A percentile compares a stretch with the other conserved stretches of the same genome.
Conservation (phyloP, 257 asterid species). For the Nicotiana paniculata region DNA sequence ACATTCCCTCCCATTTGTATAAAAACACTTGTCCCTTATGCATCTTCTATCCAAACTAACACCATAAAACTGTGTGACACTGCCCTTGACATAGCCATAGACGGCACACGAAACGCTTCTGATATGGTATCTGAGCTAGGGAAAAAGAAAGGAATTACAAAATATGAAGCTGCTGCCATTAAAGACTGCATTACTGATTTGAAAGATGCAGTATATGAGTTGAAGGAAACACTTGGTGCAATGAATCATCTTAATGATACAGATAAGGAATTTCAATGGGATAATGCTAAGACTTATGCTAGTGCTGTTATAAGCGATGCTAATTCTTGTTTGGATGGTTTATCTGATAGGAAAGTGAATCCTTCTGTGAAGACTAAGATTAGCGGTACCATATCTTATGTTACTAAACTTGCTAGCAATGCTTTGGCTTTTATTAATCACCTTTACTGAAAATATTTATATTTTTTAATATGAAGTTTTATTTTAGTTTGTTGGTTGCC, state of each 20-base stretch:
- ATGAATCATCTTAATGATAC: constrained; percentile 34
- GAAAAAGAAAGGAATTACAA: constrained; percentile 21
- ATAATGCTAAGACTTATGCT: constrained; percentile 65
- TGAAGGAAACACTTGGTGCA: constrained; percentile 42
- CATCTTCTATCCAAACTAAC: constrained; percentile 35
- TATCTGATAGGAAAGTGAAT: constrained; percentile 27
- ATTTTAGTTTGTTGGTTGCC: neutral
- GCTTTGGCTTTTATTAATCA: constrained; percentile 58
- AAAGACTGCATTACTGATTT: constrained; percentile 57
- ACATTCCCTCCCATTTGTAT: constrained; percentile 47
- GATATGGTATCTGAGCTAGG: constrained; percentile 18
- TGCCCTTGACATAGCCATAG: constrained; percentile 44
- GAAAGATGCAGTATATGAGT: constrained; percentile 55
- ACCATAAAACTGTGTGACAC: constrained; percentile 41
- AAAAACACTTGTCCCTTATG: constrained; percentile 47
- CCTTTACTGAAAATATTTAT: constrained; percentile 24
- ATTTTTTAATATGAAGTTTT: neutral
- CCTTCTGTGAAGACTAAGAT: constrained; percentile 32
- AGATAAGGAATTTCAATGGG: constrained; percentile 54
- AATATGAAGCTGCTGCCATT: constrained; percentile 26
- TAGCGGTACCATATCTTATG: constrained; percentile 13
- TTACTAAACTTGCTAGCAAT: constrained; percentile 44
- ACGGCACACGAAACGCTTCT: constrained; percentile 34
- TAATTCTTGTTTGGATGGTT: constrained; percentile 62
- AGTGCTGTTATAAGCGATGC: constrained; percentile 83